These are phyloP conservation scores for Symbiotaphrina buchneri DNA, from an alignment of 495 filamentous ascomycete species.

Conservation along the genomic window DNA sequence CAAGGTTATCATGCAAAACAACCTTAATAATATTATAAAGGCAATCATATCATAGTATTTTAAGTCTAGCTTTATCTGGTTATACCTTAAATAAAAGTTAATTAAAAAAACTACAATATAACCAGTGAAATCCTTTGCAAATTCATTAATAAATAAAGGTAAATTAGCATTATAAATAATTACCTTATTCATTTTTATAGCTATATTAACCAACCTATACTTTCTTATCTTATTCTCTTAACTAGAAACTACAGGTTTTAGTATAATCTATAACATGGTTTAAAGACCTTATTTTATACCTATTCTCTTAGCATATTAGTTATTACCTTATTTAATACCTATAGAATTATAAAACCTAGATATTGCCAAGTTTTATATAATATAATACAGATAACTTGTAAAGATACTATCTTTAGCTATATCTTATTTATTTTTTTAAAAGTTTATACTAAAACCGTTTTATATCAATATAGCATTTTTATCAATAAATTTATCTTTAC, in stretches of 20 bases:
- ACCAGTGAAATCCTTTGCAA: not conserved
- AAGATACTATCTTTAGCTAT: not conserved
- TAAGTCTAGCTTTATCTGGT: not conserved
- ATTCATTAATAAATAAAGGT: not conserved
- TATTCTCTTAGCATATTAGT: not conserved
- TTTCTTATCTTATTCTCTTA: not conserved
- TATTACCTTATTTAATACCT: not conserved
- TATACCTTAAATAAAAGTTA: not conserved
- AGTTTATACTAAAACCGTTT: too few species aligned
- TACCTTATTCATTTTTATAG: not conserved
- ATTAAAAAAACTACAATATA: not conserved
- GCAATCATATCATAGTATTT: not conserved
- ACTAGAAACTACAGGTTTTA: not conserved
- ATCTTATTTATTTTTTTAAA: not conserved
- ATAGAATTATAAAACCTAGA: not conserved
- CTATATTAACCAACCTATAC: not conserved
- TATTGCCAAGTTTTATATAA: not conserved
- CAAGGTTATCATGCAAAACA: not conserved
- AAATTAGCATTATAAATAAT: not conserved
- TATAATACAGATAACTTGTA: not conserved
- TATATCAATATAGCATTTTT: too few species aligned
- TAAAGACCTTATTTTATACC: not conserved
- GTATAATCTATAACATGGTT: not conserved
- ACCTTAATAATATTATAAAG: not conserved
- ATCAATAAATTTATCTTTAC: too few species aligned